Conservation (phyloP, 768 basidiomycete species). For the Mrakia gelida region DNA sequence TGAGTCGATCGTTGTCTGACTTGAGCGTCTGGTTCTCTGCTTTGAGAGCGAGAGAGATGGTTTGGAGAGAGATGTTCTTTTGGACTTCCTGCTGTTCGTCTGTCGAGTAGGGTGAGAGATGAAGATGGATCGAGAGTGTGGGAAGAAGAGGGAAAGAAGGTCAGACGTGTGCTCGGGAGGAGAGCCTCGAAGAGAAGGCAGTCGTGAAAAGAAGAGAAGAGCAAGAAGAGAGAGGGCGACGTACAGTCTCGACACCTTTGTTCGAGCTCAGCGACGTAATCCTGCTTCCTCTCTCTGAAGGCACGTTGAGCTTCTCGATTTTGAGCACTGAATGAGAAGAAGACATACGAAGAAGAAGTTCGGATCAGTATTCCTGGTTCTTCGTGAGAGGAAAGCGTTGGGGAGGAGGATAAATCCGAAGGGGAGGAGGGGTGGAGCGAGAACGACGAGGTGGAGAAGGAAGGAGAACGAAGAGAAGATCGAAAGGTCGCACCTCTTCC, state of each 20-base stretch:
- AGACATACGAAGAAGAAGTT: not conserved
- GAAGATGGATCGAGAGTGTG: not conserved
- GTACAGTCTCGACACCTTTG: constrained; percentile 33
- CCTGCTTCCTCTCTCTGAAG: constrained; percentile 36
- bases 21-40: constrained; percentile 13
- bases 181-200: not conserved
- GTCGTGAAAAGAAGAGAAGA: not conserved
- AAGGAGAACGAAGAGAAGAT: not conserved
- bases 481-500: not conserved
- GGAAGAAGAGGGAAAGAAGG: not conserved
- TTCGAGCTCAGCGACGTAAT: constrained; percentile 37
- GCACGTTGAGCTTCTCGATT: constrained; percentile 33
- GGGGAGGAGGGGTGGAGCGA: not conserved
- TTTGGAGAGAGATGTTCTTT: constrained; percentile 32
- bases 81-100: constrained; percentile 29
- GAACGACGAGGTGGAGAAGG: not conserved
- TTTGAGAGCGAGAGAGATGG: constrained; percentile 24
- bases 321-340: constrained; percentile 8
- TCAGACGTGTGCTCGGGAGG: too few species aligned
- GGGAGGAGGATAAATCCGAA: not conserved
- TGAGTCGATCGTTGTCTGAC: constrained; percentile 19
- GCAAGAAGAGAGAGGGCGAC: too few species aligned
- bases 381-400: too few species aligned
- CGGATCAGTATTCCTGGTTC: too few species aligned
- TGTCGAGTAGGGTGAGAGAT: not conserved